Base-by-base conservation (phyloP, 352 stramenopile genomes). In the Phytophthora hybrid region DNA sequence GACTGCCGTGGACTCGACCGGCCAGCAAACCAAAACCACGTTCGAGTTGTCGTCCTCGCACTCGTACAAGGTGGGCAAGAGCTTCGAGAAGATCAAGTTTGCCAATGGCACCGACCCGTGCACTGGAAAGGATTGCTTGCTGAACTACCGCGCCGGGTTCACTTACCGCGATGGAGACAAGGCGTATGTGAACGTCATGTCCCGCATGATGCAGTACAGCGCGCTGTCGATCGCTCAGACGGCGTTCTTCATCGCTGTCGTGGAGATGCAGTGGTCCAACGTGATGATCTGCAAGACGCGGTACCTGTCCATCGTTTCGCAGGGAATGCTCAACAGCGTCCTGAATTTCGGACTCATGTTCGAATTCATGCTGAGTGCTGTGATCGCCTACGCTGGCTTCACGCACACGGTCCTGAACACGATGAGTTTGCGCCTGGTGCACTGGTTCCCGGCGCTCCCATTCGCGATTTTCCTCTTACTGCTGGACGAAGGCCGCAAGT, bases 281-380 rank as follows among this genome's bases (percentile, higher is more conserved):
- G 69, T 98, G 14, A 70, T 98, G 29, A 97, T 98, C 65, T 98
- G 90, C 79, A 98, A 98, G 84, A 98, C 95, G 44, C 87, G 95
- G 9, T 98, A 93, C 79, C 73, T 98, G 70, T 96, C 86, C 10
- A 81, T 98, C n/a, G 69, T 82, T 31, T 83, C 85, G n/a, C 95
- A 98, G 69, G 94, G 95, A 63, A 98, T 98, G 92, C 74, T 77
- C 39, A 98, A 98, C 77, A 89, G 77, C 41, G 87, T 97, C 68
- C 93, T 98, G 71, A 97, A 98, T 76, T 98, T 98, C 69, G 93
- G 92, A 0, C 89, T 98, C 64, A 92, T 97, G 76, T 98, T 97
- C 67, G 95, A 98, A 79, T 95, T 97, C 71, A 84, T 97, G 69
- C 76, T 98, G 14, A 92, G 90, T 69, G 77, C 82, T 5, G 84